phyloP scores from a whole-genome alignment of 106 monocot genomes.

The Chionographis japonica region DNA sequence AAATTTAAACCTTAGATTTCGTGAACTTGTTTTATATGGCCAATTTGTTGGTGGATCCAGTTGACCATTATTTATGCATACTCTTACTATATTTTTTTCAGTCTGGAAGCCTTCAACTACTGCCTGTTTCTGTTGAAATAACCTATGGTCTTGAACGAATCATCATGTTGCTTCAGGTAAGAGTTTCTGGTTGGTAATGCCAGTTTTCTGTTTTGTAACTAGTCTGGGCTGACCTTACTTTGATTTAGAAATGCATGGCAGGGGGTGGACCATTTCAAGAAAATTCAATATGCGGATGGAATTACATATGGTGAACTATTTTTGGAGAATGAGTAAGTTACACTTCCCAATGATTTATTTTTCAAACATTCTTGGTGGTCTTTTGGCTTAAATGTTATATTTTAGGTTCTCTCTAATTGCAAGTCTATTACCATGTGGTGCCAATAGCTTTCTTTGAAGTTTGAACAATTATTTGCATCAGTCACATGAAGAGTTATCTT shows the following conservation, averaged over 20 bases:
- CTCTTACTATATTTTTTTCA: slow-evolving; percentile 16
- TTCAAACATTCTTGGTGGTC: background rate
- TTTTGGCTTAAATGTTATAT: background rate
- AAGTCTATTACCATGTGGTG: no score
- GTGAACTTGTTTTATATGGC: no score
- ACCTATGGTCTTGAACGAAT: slow-evolving; percentile 97
- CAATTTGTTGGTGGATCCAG: slow-evolving; percentile 1
- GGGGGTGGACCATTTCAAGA: slow-evolving; percentile 99
- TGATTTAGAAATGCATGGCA: slow-evolving; percentile 42
- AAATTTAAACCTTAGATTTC: no score
- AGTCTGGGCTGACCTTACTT: slow-evolving; percentile 29
- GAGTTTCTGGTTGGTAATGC: background rate
- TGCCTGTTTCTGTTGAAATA: slow-evolving; percentile 88
- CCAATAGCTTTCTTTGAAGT: no score
- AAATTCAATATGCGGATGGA: slow-evolving; percentile 85
- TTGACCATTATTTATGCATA: background rate
- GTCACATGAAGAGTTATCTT: no score
- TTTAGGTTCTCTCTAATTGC: background rate
- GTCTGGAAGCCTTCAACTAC: slow-evolving; percentile 92
- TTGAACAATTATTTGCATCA: no score
- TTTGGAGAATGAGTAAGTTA: slow-evolving; percentile 83
- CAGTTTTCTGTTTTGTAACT: background rate
- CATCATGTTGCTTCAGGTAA: slow-evolving; percentile 91
- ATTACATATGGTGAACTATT: slow-evolving; percentile 97
- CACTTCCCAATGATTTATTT: background rate